Base-by-base conservation (phyloP, 2,329 filamentous ascomycete species). In the Fusarium brachygibbosum region DNA sequence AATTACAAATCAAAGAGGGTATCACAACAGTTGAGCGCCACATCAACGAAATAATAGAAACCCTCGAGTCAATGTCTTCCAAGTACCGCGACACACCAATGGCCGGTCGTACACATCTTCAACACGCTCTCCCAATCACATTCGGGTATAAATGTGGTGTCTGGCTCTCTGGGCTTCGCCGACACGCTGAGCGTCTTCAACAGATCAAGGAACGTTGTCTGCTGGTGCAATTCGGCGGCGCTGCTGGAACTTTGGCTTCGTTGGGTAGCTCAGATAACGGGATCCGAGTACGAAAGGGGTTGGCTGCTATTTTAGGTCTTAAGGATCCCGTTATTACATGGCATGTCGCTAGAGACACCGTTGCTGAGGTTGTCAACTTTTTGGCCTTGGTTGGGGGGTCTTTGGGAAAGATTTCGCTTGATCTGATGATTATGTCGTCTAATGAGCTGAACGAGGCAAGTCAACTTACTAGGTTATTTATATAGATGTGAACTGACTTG, bases 101-200 rank as follows among this genome's bases (percentile, higher is more conserved):
- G 85, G 85, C 86, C 5, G 86, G 85, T 6, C 80, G 86, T 21
- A 87, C 86, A 0, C 86, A 88, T 76, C 77, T 88, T 21, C 86
- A 88, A 68, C 86, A 88, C 73, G 86, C 86, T 0, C 76, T 87
- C 3, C 86, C 86, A 0, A 81, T 85, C 29, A 88, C 86, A 0
- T 87, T 88, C 67, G 86, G 86, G 2, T 87, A 87, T 74, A 88
- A 88, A 71, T 85, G 83, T 56, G 86, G 85, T 3, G 84, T 87
- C 0, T 88, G 83, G 78, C 79, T 88, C 1, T 84, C 84, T 4
- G 78, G 82, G 2, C 80, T 87, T 14, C 79, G 82, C 11, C 78
- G 86, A 1, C 85, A 87, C 66, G 73, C 79, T 3, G 79, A 85
- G 51, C 78, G 86, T 12, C 77, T 88, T 2, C 70, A 79, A 8